phyloP scores from a whole-genome alignment of 306 rosid genomes.

The Arachis hypogaea region DNA sequence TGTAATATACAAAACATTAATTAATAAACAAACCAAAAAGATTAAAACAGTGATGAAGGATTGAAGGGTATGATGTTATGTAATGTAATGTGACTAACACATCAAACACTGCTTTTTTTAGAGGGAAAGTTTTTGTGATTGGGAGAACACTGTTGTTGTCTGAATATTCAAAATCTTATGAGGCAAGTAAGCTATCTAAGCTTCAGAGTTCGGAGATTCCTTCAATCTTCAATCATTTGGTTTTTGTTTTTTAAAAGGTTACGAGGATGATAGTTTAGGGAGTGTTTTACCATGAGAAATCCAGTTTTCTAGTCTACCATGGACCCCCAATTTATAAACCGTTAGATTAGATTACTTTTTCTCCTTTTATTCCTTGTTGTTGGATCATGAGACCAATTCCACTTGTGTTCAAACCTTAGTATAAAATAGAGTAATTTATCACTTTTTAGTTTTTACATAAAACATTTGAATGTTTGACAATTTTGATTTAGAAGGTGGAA shows the following conservation, averaged over 20 bases:
- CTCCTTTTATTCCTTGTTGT: no score
- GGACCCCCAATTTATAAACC: no score
- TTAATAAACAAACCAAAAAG: constrained; percentile 19
- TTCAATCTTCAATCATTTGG: not conserved
- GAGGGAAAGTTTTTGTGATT: not conserved
- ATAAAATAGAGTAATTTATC: no score
- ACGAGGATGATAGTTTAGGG: not conserved
- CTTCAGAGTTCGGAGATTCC: not conserved
- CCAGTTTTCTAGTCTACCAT: not conserved
- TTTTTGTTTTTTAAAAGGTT: not conserved
- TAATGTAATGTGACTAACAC: not conserved
- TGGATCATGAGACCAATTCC: no score
- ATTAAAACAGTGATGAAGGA: not conserved
- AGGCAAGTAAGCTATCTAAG: not conserved
- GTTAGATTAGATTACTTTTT: no score
- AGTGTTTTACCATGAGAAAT: not conserved
- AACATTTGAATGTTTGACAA: no score
- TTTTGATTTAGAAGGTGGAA: no score
- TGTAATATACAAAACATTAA: not conserved
- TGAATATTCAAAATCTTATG: not conserved
- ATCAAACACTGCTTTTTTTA: constrained; percentile 5
- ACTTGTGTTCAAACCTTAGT: no score
- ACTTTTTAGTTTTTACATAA: no score
- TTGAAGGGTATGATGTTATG: not conserved
- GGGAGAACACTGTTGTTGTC: not conserved